Percentiles rank a stretch among this genome's conserved stretches.
These are phyloP conservation scores for Picea abies DNA, from an alignment of 83 land plant genomes.

Conservation along the genomic window DNA sequence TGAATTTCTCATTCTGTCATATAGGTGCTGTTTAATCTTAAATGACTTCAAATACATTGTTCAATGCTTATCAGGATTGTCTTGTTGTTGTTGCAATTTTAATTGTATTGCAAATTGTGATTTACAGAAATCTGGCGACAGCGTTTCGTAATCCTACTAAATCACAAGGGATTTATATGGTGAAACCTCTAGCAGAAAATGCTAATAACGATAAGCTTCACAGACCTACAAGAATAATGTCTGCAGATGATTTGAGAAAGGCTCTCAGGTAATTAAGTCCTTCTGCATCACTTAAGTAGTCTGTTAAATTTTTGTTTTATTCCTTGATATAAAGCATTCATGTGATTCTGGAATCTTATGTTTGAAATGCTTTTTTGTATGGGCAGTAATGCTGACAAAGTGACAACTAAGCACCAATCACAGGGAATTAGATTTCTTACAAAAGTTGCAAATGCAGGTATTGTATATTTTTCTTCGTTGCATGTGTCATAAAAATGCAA, in stretches of 20 bases:
- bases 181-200: slow-evolving; percentile 41
- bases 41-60: neutral
- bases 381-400: slow-evolving; percentile 73
- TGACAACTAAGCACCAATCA: slow-evolving; percentile 72
- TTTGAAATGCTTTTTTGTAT: neutral
- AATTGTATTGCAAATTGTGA: neutral
- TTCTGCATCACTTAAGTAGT: neutral
- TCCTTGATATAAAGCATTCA: neutral
- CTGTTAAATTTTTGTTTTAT: neutral
- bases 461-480: neutral
- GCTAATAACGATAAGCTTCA: slow-evolving; percentile 25
- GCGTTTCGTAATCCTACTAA: slow-evolving; percentile 48
- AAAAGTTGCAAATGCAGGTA: slow-evolving; percentile 60
- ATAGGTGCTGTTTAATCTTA: neutral
- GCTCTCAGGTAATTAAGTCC: slow-evolving; percentile 58
- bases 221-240: slow-evolving; percentile 58
- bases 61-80: neutral
- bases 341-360: neutral
- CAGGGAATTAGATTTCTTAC: slow-evolving; percentile 86
- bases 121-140: slow-evolving; percentile 69
- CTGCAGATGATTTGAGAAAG: slow-evolving; percentile 64
- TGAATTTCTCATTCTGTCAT: neutral
- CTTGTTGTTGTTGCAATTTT: neutral
- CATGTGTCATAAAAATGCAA: neutral
- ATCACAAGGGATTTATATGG: slow-evolving; percentile 39